Evolutionary conservation across 2,329 filamentous ascomycete species (phyloP).

Genomic region (Microdochium bolleyi): DNA sequence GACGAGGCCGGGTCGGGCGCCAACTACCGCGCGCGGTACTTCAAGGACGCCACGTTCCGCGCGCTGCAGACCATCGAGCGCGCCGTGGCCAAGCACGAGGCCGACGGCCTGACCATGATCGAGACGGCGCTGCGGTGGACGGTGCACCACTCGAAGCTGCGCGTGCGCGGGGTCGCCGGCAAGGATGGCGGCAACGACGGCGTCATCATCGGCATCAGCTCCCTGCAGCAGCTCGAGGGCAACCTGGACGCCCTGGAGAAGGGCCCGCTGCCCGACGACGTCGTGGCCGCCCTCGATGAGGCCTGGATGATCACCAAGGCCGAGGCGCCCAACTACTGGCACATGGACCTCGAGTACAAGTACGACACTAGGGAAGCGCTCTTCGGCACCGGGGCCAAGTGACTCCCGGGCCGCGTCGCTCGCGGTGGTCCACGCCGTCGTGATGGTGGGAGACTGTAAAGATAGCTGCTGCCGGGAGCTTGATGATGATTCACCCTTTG

Average conservation of each 20-base stretch:
- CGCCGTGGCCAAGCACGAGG: constrained; percentile 53
- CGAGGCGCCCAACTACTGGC: constrained; percentile 45
- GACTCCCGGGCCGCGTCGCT: neutral
- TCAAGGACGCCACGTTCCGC: constrained; percentile 55
- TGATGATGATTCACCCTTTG: no score
- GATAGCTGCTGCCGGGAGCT: no score
- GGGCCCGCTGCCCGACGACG: constrained; percentile 69
- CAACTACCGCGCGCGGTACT: constrained; percentile 62
- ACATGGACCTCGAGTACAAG: constrained; percentile 55
- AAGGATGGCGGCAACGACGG: constrained; percentile 44
- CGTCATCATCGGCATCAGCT: constrained; percentile 52
- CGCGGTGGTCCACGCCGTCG: no score
- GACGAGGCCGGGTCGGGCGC: constrained; percentile 37
- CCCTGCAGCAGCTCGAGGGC: constrained; percentile 45
- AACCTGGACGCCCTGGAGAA: constrained; percentile 53
- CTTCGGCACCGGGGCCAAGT: constrained; percentile 40
- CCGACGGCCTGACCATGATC: constrained; percentile 50
- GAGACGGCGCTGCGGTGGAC: constrained; percentile 70
- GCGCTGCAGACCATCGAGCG: constrained; percentile 62
- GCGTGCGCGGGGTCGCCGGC: no score
- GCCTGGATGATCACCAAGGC: constrained; percentile 67
- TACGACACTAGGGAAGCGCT: constrained; percentile 57
- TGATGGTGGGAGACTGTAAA: no score
- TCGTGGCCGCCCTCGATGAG: constrained; percentile 66
- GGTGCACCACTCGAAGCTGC: constrained; percentile 59